phyloP scores from a whole-genome alignment of 352 stramenopile species.

The Elongisporangium anandrum region DNA sequence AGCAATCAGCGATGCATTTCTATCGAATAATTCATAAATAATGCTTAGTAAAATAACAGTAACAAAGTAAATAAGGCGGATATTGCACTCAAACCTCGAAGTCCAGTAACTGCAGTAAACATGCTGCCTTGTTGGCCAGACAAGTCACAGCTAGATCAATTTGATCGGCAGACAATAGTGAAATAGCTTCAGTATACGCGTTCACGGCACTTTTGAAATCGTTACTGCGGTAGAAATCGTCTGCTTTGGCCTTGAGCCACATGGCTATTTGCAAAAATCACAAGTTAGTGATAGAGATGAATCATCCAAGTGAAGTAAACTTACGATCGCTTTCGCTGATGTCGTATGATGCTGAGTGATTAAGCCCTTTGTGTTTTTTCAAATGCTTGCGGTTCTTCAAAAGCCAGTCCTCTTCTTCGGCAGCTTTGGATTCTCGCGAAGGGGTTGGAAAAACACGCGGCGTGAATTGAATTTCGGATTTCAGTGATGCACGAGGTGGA shows the following conservation, averaged over 20 bases:
- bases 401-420: conserved; percentile 80
- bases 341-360: conserved; percentile 45
- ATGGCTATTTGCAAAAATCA: conserved; percentile 31
- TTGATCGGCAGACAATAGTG: conserved; percentile 20
- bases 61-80: background rate
- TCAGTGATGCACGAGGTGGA: conserved; percentile 29
- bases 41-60: background rate
- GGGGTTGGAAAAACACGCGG: conserved; percentile 74
- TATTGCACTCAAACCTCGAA: conserved; percentile 33
- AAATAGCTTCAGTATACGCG: conserved; percentile 63
- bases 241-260: conserved; percentile 85
- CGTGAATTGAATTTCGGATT: conserved; percentile 72
- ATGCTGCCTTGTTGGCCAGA: conserved; percentile 68
- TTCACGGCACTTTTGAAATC: conserved; percentile 69
- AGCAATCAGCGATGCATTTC: conserved; percentile 65
- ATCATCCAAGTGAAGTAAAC: conserved; percentile 3
- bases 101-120: conserved; percentile 43
- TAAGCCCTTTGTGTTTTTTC: conserved; percentile 63
- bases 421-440: conserved; percentile 73
- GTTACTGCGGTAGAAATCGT: conserved; percentile 72
- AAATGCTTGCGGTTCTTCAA: conserved; percentile 81
- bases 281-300: background rate
- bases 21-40: conserved; percentile 6
- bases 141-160: conserved; percentile 45
- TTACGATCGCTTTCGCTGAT: conserved; percentile 85